Percentiles rank a stretch among this genome's conserved stretches.
These are phyloP conservation scores for Parachaetomium inaequale DNA, from an alignment of 495 filamentous ascomycete genomes.

Conservation along the genomic window DNA sequence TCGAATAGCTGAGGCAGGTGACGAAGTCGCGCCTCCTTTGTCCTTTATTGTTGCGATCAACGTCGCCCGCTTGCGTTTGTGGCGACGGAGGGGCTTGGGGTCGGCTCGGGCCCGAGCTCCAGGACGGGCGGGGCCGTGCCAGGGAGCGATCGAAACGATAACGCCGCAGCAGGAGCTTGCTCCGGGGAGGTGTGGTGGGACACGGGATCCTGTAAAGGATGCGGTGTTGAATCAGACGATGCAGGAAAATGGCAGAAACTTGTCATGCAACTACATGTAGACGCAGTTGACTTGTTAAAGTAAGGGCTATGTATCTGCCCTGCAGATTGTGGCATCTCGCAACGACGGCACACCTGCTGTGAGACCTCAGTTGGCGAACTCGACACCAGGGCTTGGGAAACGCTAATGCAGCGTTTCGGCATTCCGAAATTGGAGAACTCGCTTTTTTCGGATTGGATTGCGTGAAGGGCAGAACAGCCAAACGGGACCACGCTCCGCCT, in stretches of 20 bases:
- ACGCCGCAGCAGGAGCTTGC: no score
- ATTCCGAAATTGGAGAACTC: no score
- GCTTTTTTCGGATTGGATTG: no score
- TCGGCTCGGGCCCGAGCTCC: not conserved
- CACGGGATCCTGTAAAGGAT: not conserved
- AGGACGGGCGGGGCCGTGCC: not conserved
- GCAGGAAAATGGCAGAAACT: not conserved
- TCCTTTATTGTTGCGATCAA: not conserved
- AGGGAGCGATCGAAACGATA: no score
- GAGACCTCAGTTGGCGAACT: not conserved
- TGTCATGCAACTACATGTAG: not conserved
- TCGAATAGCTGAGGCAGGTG: no score
- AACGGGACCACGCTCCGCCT: no score
- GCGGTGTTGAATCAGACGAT: not conserved
- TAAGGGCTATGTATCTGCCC: no score
- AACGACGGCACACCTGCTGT: not conserved
- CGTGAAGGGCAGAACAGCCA: no score
- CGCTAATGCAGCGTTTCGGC: not conserved
- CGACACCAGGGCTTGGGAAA: not conserved
- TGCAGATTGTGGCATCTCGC: not conserved
- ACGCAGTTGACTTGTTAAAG: not conserved
- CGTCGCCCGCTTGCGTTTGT: not conserved
- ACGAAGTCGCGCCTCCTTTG: no score
- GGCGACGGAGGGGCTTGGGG: not conserved
- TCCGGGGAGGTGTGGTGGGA: not conserved